phyloP scores from a whole-genome alignment of 2,329 filamentous ascomycete species.

The Diaporthe citriasiana region DNA sequence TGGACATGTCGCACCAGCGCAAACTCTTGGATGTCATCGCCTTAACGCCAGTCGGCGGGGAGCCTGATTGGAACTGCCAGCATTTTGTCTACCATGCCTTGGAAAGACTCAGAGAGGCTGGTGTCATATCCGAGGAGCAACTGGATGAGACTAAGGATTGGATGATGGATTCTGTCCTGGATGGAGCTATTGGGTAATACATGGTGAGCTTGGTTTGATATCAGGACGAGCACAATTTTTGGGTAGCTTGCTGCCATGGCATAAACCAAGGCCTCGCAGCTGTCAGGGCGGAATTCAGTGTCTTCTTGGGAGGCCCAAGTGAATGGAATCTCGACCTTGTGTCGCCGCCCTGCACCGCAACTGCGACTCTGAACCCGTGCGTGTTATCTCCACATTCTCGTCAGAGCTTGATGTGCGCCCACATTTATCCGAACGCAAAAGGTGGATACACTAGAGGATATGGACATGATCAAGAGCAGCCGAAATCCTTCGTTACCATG shows the following conservation, averaged over 20 bases:
- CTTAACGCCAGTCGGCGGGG: conserved; percentile 9
- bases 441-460: neutral
- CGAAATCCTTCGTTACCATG: too few relatives aligned
- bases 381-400: neutral
- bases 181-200: neutral
- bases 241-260: neutral
- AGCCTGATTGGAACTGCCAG: conserved; percentile 22
- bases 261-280: too few relatives aligned
- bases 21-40: conserved; percentile 18
- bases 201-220: too few relatives aligned
- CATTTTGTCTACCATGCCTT: conserved; percentile 5
- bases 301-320: rapidly evolving
- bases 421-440: neutral
- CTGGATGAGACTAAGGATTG: neutral
- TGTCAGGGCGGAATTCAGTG: rapidly evolving
- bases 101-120: neutral
- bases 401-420: neutral
- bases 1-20: neutral
- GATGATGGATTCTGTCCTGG: conserved; percentile 21
- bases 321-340: neutral
- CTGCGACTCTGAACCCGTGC: neutral
- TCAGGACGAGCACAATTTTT: neutral
- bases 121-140: neutral
- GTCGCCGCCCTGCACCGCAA: too few relatives aligned
- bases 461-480: too few relatives aligned